These are phyloP conservation scores for Pythium phragmiticola DNA, from an alignment of 352 stramenopile species.

Conservation along the genomic window DNA sequence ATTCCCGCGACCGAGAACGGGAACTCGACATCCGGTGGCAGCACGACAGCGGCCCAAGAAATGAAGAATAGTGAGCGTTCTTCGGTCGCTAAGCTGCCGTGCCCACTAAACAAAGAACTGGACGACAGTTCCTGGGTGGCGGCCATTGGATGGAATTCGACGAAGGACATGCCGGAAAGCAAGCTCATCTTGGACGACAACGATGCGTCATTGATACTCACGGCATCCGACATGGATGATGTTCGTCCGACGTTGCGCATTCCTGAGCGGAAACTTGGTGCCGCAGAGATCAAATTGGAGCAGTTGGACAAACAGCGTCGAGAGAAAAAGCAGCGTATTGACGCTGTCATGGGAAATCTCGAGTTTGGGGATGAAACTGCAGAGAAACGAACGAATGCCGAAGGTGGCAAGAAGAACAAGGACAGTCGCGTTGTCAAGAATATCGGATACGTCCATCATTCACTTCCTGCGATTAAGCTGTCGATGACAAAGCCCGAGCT, in stretches of 20 bases:
- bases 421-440: slow-evolving; percentile 85
- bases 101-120: slow-evolving; percentile 69
- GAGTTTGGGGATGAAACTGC: slow-evolving; percentile 78
- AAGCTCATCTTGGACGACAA: slow-evolving; percentile 85
- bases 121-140: slow-evolving; percentile 69
- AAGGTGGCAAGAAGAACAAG: slow-evolving; percentile 80
- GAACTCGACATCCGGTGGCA: not conserved
- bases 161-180: slow-evolving; percentile 77
- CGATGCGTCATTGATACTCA: slow-evolving; percentile 76
- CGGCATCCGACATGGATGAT: slow-evolving; percentile 75
- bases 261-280: slow-evolving; percentile 77
- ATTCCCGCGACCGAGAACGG: slow-evolving; percentile 30
- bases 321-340: slow-evolving; percentile 81
- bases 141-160: slow-evolving; percentile 79
- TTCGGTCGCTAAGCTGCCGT: slow-evolving; percentile 25
- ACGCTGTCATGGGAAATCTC: slow-evolving; percentile 77
- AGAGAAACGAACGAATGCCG: slow-evolving; percentile 54
- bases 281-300: slow-evolving; percentile 66
- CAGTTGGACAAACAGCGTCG: slow-evolving; percentile 71
- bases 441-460: slow-evolving; percentile 83
- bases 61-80: not conserved
- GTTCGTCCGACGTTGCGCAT: slow-evolving; percentile 79
- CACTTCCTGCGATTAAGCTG: slow-evolving; percentile 84
- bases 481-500: slow-evolving; percentile 84
- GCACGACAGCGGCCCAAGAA: not conserved